Conservation (phyloP, 805 yeast species). For the Zygosaccharomyces pseudorouxii region DNA sequence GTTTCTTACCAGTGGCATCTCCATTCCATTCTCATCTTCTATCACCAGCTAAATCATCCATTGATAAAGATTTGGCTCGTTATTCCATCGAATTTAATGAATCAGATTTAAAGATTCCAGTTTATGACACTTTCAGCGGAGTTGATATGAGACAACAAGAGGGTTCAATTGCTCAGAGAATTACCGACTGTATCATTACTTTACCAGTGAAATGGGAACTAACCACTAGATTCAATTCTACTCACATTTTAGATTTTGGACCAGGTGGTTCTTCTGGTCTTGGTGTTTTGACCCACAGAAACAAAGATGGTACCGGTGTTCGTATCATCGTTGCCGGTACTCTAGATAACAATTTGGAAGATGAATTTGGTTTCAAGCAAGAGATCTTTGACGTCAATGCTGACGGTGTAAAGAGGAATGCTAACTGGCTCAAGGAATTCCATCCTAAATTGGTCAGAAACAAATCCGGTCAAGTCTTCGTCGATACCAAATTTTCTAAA, state of each 20-base stretch:
- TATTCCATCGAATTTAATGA: conserved; percentile 54
- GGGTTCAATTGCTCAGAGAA: conserved; percentile 60
- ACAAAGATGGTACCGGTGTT: conserved; percentile 97
- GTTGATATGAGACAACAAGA: conserved; percentile 57
- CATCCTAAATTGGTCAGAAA: conserved; percentile 83
- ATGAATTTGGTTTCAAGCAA: conserved; percentile 93
- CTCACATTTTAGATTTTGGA: conserved; percentile 94
- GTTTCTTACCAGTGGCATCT: conserved; percentile 91
- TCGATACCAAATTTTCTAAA: conserved; percentile 91
- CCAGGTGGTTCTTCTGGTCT: conserved; percentile 98
- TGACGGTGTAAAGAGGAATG: conserved; percentile 68
- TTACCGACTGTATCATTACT: conserved; percentile 77
- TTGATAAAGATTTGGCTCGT: conserved; percentile 58
- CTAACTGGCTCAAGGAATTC: conserved; percentile 86
- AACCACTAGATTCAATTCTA: conserved; percentile 74
- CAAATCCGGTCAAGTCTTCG: conserved; percentile 65
- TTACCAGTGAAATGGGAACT: conserved; percentile 93
- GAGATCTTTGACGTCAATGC: conserved; percentile 77
- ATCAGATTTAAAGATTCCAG: conserved; percentile 69
- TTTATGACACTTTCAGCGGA: conserved; percentile 86
- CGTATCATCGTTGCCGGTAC: conserved; percentile 93
- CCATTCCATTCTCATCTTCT: conserved; percentile 95
- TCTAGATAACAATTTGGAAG: conserved; percentile 64
- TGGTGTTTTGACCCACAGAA: conserved; percentile 93
- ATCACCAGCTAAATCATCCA: conserved; percentile 61